Base-by-base conservation (phyloP, 345 rosid species). In the Odontarrhena argentea region DNA sequence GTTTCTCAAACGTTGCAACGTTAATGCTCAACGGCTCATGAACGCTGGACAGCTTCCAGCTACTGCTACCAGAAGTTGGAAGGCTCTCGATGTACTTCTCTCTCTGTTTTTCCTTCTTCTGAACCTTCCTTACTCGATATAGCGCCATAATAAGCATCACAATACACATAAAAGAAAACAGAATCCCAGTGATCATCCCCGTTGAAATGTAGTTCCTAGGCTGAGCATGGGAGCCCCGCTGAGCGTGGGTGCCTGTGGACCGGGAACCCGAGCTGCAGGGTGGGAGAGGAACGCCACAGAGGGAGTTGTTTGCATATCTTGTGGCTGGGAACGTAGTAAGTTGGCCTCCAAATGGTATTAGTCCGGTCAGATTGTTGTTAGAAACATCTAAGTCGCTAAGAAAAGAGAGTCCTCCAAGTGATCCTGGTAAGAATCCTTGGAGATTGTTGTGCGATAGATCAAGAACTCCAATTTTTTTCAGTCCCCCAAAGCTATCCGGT, bases 11-110 rank as follows among this genome's bases (percentile, higher is more conserved):
- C 9, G 96, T 77, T 37, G 94, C 81, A 8, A 88, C 86, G 54
- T 81, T 85, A 71, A 90, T 93, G 81, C 96, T 93, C 62, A 84
- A 72, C n/a, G 96, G 91, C 67, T 93, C 97, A 1, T 77, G 83
- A 8, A 79, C 78, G 30, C 90, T 76, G 0, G 89, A 83, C 32
- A 87, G 75, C 83, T 82, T 86, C 98, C 97, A 90, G 67, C 76
- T 80, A 9, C 86, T 78, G 65, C 81, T 81, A 5, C 77, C 80
- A 7, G 88, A 78, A 58, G 94, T 92, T 0, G 98, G 81, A 37
- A 86, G 90, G 4, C 96, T 76, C 59, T 63, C 71, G 34, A 81
- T 85, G 30, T 90, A 94, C 3, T 82, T 76, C 50, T 83, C 83
- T 83, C 86, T 65, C 51, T 48, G 84, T 71, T 81, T 70, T 59